Evolutionary conservation across 2,329 filamentous ascomycete genomes (phyloP).

Genomic region (Cercospora sesami): DNA sequence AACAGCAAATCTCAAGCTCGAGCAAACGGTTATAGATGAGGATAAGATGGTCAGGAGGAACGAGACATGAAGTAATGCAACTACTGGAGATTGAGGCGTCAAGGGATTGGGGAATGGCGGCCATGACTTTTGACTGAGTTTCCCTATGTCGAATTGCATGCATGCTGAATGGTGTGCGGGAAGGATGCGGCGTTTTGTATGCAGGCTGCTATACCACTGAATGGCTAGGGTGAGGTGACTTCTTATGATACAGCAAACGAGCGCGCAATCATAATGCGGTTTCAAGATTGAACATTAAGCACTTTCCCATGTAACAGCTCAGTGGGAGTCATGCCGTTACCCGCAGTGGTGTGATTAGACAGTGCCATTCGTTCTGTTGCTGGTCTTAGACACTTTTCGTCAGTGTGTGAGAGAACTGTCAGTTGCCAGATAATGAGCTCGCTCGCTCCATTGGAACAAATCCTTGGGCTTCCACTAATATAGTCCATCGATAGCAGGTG

Average conservation of each 20-base stretch:
- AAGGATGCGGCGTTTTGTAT: neutral
- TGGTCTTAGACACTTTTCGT: neutral
- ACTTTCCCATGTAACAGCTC: neutral
- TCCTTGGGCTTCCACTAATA: neutral
- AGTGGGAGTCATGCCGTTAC: neutral
- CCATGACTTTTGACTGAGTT: neutral
- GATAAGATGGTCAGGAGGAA: neutral
- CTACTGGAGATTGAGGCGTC: neutral
- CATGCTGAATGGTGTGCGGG: neutral
- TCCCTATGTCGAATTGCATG: neutral
- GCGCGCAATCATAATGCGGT: neutral
- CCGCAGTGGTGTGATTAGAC: neutral
- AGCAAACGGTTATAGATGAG: slow-evolving; percentile 7
- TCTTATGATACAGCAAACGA: neutral
- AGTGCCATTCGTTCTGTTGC: neutral
- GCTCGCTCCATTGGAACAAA: neutral
- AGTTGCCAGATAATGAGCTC: neutral
- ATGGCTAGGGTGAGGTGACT: neutral
- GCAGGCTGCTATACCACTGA: neutral
- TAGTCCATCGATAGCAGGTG: neutral
- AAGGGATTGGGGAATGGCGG: neutral
- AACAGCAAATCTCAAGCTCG: slow-evolving; percentile 11
- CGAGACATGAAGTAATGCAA: slow-evolving; percentile 8
- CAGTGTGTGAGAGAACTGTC: neutral
- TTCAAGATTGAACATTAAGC: neutral